Conservation (phyloP, 208 protist genomes). For the Dictyostelium gargantuum region DNA sequence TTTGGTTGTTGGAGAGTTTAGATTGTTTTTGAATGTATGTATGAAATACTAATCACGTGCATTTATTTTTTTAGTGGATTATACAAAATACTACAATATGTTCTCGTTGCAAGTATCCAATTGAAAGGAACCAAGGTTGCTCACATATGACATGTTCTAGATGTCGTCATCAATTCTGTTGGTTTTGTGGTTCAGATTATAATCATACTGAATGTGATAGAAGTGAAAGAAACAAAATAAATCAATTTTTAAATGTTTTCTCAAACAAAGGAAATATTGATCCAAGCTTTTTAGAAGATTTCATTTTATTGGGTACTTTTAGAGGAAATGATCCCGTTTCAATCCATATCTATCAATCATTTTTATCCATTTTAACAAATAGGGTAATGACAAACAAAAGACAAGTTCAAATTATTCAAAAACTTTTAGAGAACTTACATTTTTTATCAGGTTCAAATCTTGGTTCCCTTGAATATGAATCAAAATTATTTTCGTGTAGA, state of each 20-base stretch:
- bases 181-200: neutral
- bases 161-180: neutral
- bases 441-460: neutral
- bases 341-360: neutral
- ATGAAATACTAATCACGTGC: neutral
- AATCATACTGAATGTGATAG: neutral
- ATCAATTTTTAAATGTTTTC: neutral
- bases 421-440: neutral
- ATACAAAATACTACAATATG: slow-evolving; percentile 37
- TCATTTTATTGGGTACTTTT: neutral
- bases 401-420: neutral
- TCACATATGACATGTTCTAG: slow-evolving; percentile 68
- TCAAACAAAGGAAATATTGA: neutral
- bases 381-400: neutral
- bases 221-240: neutral
- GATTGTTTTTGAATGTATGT: too few species aligned
- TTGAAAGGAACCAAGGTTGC: slow-evolving; percentile 63
- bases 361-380: neutral
- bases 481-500: neutral
- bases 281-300: neutral
- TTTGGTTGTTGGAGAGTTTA: too few species aligned
- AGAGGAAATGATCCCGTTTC: neutral
- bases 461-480: neutral
- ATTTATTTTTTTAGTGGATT: slow-evolving; percentile 42
- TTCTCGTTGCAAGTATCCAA: neutral